Evolutionary conservation across 225 moss, liverwort and hornwort genomes (phyloP).

Genomic region (Neckera pumila): DNA sequence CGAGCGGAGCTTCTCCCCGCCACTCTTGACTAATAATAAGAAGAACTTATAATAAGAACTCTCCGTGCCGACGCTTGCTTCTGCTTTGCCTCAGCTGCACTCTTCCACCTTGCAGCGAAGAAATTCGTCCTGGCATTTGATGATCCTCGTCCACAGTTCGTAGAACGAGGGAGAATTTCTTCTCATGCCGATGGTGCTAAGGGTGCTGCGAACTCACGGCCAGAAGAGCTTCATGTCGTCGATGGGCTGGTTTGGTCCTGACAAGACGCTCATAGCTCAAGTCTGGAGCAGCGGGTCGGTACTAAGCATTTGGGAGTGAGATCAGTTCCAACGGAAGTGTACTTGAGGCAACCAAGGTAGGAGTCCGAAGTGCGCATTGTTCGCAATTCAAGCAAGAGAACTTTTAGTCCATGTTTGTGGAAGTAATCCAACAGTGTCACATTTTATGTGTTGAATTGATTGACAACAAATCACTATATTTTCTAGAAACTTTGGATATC

Average conservation of each 20-base stretch:
- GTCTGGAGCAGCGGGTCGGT: not conserved
- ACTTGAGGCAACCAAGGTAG: not conserved
- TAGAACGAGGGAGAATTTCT: not conserved
- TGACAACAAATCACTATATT: not conserved
- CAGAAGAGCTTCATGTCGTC: not conserved
- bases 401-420: not conserved
- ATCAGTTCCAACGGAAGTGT: not conserved
- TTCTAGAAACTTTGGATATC: not conserved
- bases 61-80: not conserved
- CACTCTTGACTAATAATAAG: not conserved
- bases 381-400: not conserved
- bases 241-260: not conserved
- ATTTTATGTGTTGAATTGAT: too few relatives aligned
- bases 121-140: not conserved
- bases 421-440: not conserved
- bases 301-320: not conserved
- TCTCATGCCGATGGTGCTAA: not conserved
- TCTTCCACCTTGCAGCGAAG: not conserved
- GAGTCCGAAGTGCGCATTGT: not conserved
- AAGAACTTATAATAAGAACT: too few relatives aligned
- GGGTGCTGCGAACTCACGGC: not conserved
- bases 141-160: not conserved
- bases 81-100: not conserved
- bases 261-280: not conserved
- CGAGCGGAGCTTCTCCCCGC: not conserved